Percentiles rank a stretch among this genome's conserved stretches.
Conservation (phyloP, 1,284 basidiomycete genomes). For the Apiotrichum porosum region DNA sequence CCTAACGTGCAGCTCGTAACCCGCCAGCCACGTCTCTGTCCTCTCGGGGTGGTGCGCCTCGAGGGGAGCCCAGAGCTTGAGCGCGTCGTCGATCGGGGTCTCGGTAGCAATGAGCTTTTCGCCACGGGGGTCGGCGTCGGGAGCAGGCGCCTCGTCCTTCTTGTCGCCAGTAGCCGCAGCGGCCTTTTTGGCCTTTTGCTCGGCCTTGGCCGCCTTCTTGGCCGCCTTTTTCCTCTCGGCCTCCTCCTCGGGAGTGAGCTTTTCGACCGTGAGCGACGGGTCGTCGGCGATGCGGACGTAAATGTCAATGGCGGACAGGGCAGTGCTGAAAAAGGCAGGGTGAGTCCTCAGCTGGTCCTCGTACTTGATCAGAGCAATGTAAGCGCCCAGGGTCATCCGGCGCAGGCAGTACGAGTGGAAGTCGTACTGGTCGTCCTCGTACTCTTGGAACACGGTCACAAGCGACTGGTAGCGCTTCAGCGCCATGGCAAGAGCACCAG, state of each 20-base stretch:
- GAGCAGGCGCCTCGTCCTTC: constrained; percentile 56
- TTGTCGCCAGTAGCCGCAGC: constrained; percentile 62
- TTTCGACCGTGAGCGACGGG: constrained; percentile 55
- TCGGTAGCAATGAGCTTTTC: constrained; percentile 60
- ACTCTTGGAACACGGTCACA: constrained; percentile 69
- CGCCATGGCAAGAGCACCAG: constrained; percentile 69
- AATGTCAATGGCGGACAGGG: constrained; percentile 68
- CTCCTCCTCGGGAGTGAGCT: constrained; percentile 42
- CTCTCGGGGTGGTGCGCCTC: constrained; percentile 55
- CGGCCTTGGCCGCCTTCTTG: constrained; percentile 86
- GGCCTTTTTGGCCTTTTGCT: constrained; percentile 71
- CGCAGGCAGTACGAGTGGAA: constrained; percentile 95
- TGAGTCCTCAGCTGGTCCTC: constrained; percentile 75
- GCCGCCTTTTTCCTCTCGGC: constrained; percentile 59
- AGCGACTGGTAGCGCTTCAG: constrained; percentile 81
- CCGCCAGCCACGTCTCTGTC: constrained; percentile 67
- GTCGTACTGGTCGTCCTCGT: constrained; percentile 96
- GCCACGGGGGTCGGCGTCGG: constrained; percentile 81
- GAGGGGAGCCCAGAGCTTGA: constrained; percentile 67
- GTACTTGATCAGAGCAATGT: constrained; percentile 72
- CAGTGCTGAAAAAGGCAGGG: constrained; percentile 70
- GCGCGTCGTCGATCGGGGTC: constrained; percentile 72
- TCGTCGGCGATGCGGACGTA: constrained; percentile 71
- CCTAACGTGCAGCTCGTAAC: constrained; percentile 76
- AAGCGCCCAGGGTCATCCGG: constrained; percentile 80